These are phyloP conservation scores for Agrocybe praecox DNA, from an alignment of 768 basidiomycete species.

Conservation along the genomic window DNA sequence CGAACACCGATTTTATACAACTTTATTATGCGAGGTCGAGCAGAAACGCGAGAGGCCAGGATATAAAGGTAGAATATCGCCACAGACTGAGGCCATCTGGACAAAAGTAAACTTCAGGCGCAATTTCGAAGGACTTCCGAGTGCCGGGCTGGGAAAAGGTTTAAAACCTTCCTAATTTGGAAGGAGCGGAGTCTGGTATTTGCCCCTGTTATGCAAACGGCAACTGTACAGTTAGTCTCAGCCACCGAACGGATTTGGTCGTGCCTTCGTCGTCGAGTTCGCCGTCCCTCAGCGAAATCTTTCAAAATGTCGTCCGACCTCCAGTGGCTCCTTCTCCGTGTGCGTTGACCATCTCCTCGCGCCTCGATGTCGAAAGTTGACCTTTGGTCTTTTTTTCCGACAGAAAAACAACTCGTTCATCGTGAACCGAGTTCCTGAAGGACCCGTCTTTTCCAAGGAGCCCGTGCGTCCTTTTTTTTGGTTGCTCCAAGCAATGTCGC, in stretches of 20 bases:
- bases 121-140: too few species aligned
- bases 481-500: not conserved
- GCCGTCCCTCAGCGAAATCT: constrained; percentile 23
- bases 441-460: constrained; percentile 84
- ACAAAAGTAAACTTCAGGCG: too few species aligned
- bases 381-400: constrained; percentile 5
- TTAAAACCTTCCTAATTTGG: not conserved
- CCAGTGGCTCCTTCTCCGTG: constrained; percentile 91
- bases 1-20: not conserved
- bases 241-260: constrained; percentile 32
- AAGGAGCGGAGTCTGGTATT: constrained; percentile 18
- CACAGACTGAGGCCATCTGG: too few species aligned
- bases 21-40: not conserved
- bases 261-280: constrained; percentile 14
- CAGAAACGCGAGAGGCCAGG: too few species aligned
- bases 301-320: constrained; percentile 85
- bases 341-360: constrained; percentile 38
- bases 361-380: not conserved
- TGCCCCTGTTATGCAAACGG: constrained; percentile 28
- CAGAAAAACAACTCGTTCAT: constrained; percentile 86
- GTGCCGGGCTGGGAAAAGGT: too few species aligned
- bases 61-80: too few species aligned
- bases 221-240: constrained; percentile 42
- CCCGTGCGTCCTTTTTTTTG: constrained; percentile 49
- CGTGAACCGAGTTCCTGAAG: constrained; percentile 74